These are phyloP conservation scores for Populus tomentosa DNA, from an alignment of 441 rosid genomes.

Conservation along the genomic window DNA sequence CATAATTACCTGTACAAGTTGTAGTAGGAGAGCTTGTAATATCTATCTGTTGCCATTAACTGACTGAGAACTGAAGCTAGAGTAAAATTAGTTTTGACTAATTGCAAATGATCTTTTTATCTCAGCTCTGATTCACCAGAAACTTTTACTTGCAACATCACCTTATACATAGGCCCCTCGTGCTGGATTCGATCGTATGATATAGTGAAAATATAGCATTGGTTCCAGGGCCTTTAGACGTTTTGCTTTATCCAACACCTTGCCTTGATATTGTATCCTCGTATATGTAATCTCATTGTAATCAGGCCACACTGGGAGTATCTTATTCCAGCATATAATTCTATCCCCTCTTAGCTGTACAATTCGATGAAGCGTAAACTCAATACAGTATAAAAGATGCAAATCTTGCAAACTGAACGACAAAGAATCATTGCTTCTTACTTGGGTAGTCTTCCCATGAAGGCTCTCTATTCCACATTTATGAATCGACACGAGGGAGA, in stretches of 20 bases:
- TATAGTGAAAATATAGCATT: too few species aligned
- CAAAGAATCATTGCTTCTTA: background rate
- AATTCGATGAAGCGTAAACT: too few species aligned
- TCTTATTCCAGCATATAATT: background rate
- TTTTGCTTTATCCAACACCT: background rate
- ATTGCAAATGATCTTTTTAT: background rate
- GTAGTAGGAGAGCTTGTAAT: slow-evolving; percentile 18
- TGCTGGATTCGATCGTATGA: background rate
- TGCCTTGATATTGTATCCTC: background rate
- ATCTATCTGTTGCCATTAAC: background rate
- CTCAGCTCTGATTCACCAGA: background rate
- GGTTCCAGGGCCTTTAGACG: background rate
- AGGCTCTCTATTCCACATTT: background rate
- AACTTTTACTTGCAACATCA: background rate
- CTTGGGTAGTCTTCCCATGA: background rate
- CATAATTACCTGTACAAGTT: slow-evolving; percentile 3
- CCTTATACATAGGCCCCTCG: background rate
- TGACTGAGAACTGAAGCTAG: background rate
- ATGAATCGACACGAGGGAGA: background rate
- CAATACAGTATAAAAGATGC: background rate
- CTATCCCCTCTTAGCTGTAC: background rate
- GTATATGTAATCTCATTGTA: background rate
- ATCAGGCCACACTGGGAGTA: background rate
- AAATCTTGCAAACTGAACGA: background rate
- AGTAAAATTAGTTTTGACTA: background rate